Evolutionary conservation across 768 basidiomycete genomes (phyloP), one percentile per base, ranked within the genome.

Genomic region (Mycena vitilis): DNA sequence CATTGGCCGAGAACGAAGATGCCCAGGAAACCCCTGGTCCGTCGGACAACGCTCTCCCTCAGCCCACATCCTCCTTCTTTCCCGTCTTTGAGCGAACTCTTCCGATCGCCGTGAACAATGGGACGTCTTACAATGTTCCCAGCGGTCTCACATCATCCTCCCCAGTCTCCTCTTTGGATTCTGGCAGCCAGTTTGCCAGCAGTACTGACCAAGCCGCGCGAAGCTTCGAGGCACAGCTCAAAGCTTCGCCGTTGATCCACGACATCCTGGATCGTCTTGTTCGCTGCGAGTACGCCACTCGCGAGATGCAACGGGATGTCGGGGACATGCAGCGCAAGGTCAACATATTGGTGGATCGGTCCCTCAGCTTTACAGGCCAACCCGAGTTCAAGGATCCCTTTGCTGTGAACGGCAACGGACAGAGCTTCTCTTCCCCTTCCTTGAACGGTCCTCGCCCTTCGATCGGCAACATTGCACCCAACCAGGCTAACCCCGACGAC

Each of bases 321-420:
- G 82, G 82, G 13, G 92, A 94, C 72, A 84, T 95, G 54, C 87
- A 90, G 70, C 89, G 88, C 75, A 95, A 95, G 81, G 87, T 95
- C 67, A 88, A 91, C 74, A 73, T 94, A 18, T 83, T 95, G 61
- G 81, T 95, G 36, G 93, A 95, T 68, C 88, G 90, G 34, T 85
- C 88, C 13, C 76, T 92, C 60, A 82, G 80, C 52, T 72, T 77
- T 40, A 73, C 74, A 36, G 72, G 77, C 16, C 86, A 89, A 65
- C 91, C 91, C n/a, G 93, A 94, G 72, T 95, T 94, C 83, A 91
- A 91, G 75, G 89, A 94, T 74, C 93, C 93, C 0, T 95, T 95
- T 74, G 88, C 92, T 38, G 75, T 87, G 30, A 81, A 79, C 63
- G 68, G 77, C 36, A 82, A 82, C 66, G 78, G 77, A 49, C 75